Evolutionary conservation across 2,329 filamentous ascomycete species (phyloP), one percentile per base, ranked within the genome.

Genomic region (Cytospora mali): DNA sequence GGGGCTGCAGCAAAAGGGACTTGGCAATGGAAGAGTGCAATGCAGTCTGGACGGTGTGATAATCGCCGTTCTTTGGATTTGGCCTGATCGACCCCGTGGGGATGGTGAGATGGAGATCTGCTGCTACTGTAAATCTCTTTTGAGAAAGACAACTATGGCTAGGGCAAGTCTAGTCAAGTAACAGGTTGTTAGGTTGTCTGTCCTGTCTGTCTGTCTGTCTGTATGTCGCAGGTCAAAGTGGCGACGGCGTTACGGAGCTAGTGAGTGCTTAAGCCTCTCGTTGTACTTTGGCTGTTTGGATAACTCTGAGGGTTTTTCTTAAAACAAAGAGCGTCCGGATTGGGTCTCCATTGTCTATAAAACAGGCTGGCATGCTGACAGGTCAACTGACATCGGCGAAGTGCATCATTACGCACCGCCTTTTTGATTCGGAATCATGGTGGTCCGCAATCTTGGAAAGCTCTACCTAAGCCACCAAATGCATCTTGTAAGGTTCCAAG

Each of bases 1-100:
- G 58, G 58, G 58, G 58, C 58, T 60, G 58, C 21, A 42, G n/a
- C n/a, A 54, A 18, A 27, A 54, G n/a, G n/a, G n/a, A n/a, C n/a
- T n/a, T 60, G 50, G 21, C 14, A 60, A n/a, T 48, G 16, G 57
- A 16, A n/a, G 42, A n/a, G 5, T 9, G 9, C 33, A 10, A 53
- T 27, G 33, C 57, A n/a, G 57, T 53, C 50, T 18, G 58, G n/a
- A 49, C 50, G 33, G 58, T 42, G 57, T 53, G 35, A 60, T 50
- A 50, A n/a, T 48, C 48, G 58, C 50, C 50, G 16, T 18, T 52
- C 33, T 53, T 51, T 50, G 49, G 57, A 16, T n/a, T 16, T 54
- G 10, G 50, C 50, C 58, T 31, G 58, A 35, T 48, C 50, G 48
- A 35, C 58, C 58, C 50, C 27, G 58, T 60, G 58, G 21, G 28